Conservation (phyloP, 768 basidiomycete genomes). For the Crepidotus variabilis region DNA sequence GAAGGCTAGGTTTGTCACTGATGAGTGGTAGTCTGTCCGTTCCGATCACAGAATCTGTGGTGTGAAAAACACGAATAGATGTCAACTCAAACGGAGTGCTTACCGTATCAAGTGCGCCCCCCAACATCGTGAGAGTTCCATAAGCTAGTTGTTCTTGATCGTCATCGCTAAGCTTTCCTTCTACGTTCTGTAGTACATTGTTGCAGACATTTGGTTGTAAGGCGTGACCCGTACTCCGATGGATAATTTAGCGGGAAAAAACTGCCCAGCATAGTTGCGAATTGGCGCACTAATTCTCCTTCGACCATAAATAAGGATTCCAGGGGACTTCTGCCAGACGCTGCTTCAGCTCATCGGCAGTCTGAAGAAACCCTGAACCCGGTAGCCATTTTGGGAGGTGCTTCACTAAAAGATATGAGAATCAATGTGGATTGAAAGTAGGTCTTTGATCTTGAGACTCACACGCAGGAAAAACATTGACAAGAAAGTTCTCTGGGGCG, state of each 20-base stretch:
- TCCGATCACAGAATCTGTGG: slow-evolving; percentile 38
- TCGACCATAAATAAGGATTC: slow-evolving; percentile 33
- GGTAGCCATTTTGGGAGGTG: slow-evolving; percentile 53
- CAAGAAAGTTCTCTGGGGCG: slow-evolving; percentile 33
- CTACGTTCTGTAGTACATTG: slow-evolving; percentile 22
- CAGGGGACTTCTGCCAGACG: slow-evolving; percentile 31
- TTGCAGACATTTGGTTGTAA: slow-evolving; percentile 33
- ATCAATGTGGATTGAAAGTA: too few species aligned
- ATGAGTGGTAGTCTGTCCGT: slow-evolving; percentile 33
- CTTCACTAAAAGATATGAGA: slow-evolving; percentile 28
- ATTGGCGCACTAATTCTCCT: slow-evolving; percentile 32
- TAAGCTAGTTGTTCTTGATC: not conserved
- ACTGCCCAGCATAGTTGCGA: not conserved
- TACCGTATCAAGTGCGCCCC: slow-evolving; percentile 1
- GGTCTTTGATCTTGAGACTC: slow-evolving; percentile 2
- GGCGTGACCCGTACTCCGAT: slow-evolving; percentile 36
- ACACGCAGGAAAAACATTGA: slow-evolving; percentile 34
- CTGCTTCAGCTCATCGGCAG: slow-evolving; percentile 34
- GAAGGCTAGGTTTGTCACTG: slow-evolving; percentile 39
- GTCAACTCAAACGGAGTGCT: not conserved
- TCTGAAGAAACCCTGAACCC: slow-evolving; percentile 48
- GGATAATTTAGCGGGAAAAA: too few species aligned
- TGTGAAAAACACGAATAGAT: too few species aligned
- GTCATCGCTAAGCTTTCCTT: slow-evolving; percentile 17
- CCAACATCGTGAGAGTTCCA: not conserved